Evolutionary conservation across 192 early-diverging fungal genomes (phyloP).

Genomic region (Diversispora epigaea): DNA sequence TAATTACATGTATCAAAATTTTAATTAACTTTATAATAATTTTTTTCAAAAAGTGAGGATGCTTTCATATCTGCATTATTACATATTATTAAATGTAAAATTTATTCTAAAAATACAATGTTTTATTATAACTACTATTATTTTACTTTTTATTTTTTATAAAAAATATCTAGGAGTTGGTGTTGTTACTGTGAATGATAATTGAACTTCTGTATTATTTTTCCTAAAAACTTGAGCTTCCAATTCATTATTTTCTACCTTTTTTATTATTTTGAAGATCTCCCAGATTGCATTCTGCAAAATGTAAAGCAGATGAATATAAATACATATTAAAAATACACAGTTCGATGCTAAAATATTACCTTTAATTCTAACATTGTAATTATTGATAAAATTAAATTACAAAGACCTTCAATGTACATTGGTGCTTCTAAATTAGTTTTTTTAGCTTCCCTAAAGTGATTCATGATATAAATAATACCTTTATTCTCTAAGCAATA

Average conservation of each 20-base stretch:
- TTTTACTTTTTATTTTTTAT: conserved; percentile 2
- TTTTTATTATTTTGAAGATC: not conserved
- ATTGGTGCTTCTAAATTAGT: conserved; percentile 6
- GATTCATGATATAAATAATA: conserved; percentile 17
- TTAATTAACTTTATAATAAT: too few species aligned
- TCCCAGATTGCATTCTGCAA: not conserved
- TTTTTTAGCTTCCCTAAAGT: conserved; percentile 2
- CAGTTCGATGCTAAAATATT: not conserved
- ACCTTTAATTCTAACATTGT: conserved; percentile 20
- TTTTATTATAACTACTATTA: too few species aligned
- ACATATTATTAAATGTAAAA: too few species aligned
- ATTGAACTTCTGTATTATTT: not conserved
- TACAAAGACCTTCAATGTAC: conserved; percentile 5
- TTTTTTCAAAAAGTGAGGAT: too few species aligned
- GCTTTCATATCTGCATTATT: too few species aligned
- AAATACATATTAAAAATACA: not conserved
- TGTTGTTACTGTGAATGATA: not conserved
- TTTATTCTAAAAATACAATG: too few species aligned
- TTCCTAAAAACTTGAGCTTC: not conserved
- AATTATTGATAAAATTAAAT: conserved; percentile 22
- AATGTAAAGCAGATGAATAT: conserved; percentile 3
- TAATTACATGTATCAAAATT: too few species aligned
- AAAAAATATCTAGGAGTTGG: not conserved
- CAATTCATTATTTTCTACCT: conserved; percentile 13
- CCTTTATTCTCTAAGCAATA: conserved; percentile 23